Evolutionary conservation across 352 stramenopile genomes (phyloP), one percentile per base, ranked within the genome.

Genomic region (Phytophthora agathidicida): DNA sequence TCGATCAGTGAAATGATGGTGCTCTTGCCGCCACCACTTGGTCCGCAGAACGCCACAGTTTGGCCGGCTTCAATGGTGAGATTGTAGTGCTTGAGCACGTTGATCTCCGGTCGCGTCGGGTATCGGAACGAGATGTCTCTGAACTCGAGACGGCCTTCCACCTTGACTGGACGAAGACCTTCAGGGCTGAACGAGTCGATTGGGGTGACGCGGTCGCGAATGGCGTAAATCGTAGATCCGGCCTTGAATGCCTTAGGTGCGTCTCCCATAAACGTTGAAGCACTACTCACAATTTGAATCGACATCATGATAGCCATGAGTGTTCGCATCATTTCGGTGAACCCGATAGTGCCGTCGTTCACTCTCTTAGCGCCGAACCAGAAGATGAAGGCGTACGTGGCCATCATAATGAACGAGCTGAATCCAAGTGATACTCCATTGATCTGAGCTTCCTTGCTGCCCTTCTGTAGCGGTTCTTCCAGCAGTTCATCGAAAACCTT

Each of bases 71-170:
- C 74, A 30, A 96, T 84, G 3, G 74, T 77, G 3, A 99, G 64
- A 53, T 88, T 92, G 52, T 97, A 84, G 43, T 80, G 63, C n/a
- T 85, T 78, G 11, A 98, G 82, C 32, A 98, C 82, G 7, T 63
- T 71, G 7, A 83, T 71, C 1, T 89, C 41, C 0, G 74, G 79
- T 11, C 87, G 76, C 3, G 64, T 82, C 13, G 88, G 85, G 65
- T 96, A 96, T 3, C 80, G 64, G 61, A 96, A 96, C 23, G 62
- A 70, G 32, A 96, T 78, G 47, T 91, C 56, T 37, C 65, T 54
- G 57, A 94, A 94, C 26, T 78, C 59, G 13, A 96, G 45, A 1
- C 54, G 31, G 3, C 76, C 76, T 14, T 73, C 57, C 0, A 83
- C 28, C 3, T 41, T 60, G 5, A 39, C 44, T 0, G 54, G 60